Percentiles rank a stretch among this genome's conserved stretches.
Evolutionary conservation across 192 early-diverging fungal genomes (phyloP).

Genomic region (Cetraspora pellucida): DNA sequence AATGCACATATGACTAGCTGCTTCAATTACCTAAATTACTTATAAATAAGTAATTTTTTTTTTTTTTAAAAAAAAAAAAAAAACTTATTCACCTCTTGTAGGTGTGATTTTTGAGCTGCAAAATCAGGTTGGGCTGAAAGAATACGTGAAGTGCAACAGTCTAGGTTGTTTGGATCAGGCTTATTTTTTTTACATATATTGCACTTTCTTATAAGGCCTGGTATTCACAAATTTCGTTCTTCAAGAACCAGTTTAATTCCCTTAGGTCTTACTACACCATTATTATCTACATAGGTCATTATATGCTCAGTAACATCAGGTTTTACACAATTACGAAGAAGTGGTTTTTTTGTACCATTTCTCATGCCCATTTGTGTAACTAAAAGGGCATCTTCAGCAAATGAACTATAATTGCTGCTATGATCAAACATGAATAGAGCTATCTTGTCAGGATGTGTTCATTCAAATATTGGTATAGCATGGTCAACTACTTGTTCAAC

Average conservation of each 20-base stretch:
- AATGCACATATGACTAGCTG: neutral
- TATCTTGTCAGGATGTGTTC: slow-evolving; percentile 31
- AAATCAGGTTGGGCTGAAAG: slow-evolving; percentile 5
- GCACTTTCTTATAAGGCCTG: neutral
- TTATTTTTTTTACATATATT: neutral
- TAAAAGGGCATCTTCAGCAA: slow-evolving; percentile 37
- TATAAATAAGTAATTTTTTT: too few species aligned
- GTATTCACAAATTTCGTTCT: slow-evolving; percentile 1
- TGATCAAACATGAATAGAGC: slow-evolving; percentile 42
- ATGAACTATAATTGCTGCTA: slow-evolving; percentile 28
- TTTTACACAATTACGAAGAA: neutral
- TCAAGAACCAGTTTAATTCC: neutral
- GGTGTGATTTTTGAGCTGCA: neutral
- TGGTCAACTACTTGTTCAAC: slow-evolving; percentile 11
- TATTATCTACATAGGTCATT: neutral
- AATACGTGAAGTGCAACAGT: slow-evolving; percentile 6
- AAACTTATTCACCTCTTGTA: too few species aligned
- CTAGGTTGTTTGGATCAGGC: neutral
- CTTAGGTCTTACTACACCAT: neutral
- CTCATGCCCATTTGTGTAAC: slow-evolving; percentile 1
- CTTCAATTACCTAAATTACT: too few species aligned
- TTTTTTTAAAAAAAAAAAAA: too few species aligned
- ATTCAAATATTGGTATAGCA: slow-evolving; percentile 33
- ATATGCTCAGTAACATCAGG: neutral
- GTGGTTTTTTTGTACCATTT: slow-evolving; percentile 32